Evolutionary conservation across 257 asterid genomes (phyloP), one percentile per base, ranked within the genome.

Genomic region (Cynanchum wilfordii): DNA sequence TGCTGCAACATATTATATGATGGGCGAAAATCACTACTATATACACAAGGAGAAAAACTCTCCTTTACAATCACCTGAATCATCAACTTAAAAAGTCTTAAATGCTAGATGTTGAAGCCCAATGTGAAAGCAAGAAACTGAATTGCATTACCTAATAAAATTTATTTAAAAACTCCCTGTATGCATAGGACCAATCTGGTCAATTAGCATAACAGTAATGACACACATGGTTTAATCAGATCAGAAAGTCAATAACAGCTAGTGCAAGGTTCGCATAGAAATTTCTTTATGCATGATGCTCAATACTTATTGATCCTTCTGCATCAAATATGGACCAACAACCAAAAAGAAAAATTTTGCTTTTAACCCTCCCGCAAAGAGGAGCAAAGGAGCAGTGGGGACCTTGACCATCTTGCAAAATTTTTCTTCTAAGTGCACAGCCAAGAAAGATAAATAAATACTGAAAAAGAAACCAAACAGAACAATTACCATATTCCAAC

Each of bases 401-500:
- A 33, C 68, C 24, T 24, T 47, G 45, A 58, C 58, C 59, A 72
- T 30, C 57, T 60, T n/a, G 25, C 12, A 50, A 3, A 50, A 69
- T 16, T 19, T 29, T 29, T 5, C 58, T 51, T 69, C 19, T 9
- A 12, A 19, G 6, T 10, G 19, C 47, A 4, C 40, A 57, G 27
- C 27, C 1, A 62, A 62, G 30, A 36, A 58, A 20, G 22, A 50
- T 54, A 64, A 1, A 49, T 11, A 20, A 7, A 51, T 6, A 40
- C 25, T 0, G 4, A 65, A 13, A 38, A 29, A 27, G n/a, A 42
- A 36, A 54, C 24, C 22, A 15, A 52, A 15, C 20, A 50, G 7
- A 42, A 62, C 12, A 47, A 13, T 67, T 67, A 75, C 78, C 78
- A 68, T 68, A 52, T 66, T 66, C 73, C 78, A 75, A 12, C 52